Base-by-base conservation (phyloP, 2,329 filamentous ascomycete genomes). In the Aspergillus unguis region DNA sequence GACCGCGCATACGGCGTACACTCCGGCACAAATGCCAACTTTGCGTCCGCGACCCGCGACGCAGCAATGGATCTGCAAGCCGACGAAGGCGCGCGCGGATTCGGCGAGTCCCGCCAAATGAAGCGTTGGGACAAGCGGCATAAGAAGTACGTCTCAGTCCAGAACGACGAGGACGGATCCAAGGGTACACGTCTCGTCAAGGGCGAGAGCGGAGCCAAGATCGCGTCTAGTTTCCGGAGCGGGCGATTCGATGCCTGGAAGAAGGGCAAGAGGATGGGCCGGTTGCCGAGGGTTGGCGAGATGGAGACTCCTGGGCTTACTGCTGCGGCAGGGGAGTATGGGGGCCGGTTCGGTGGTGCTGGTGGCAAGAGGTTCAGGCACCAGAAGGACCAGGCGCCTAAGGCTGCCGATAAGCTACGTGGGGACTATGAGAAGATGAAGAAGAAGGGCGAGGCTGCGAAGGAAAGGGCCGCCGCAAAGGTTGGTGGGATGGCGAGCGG, bases 111-210 rank as follows among this genome's bases (percentile, higher is more conserved):
- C 2, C 82, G 85, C 43, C 87, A 85, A 60, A 79, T 83, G 43
- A 86, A 96, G 85, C 87, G 94, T 60, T 99, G 94, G 94, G 94
- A 99, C 77, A 92, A 95, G 77, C 95, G 96, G 73, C 84, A 85
- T 65, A 95, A 89, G 75, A 97, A 96, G 75, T 99, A 97, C 75
- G 92, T 99, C 33, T 80, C 89, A 9, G 84, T 89, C 33, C 85
- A 85, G 62, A 97, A 99, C 78, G 94, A 99, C 74, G 89, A 95
- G 62, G 95, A 99, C 74, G 94, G 94, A 36, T 95, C 84, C 29
- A 85, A 85, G 64, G 82, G 82, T 33, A 86, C 85, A 66, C 81
- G 82, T 44, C 86, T 96, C 76, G 86, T 96, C 52, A 82, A 84
- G 57, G 92, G 94, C 64, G 94, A 99, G 75, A 90, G 85, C 65